These are phyloP conservation scores for Myxozyma udenii DNA, from an alignment of 805 yeast genomes.

Conservation along the genomic window DNA sequence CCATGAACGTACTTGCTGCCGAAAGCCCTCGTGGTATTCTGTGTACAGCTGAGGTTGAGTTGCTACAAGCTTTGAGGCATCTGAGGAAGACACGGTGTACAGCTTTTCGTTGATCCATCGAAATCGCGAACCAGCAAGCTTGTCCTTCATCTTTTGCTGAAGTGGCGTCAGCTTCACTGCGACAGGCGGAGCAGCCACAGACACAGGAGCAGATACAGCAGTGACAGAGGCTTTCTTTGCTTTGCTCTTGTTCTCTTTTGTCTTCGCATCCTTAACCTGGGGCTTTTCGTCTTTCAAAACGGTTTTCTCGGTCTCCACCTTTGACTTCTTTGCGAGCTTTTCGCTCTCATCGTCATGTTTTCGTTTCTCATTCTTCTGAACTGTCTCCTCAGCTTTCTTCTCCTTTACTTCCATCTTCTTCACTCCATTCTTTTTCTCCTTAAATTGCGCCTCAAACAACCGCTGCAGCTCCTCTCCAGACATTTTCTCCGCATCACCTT, in stretches of 20 bases:
- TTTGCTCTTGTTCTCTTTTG: neutral
- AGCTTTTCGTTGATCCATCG: constrained; percentile 97
- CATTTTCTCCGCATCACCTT: constrained; percentile 6
- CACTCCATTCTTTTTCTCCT: constrained; percentile 1
- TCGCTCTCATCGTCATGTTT: neutral
- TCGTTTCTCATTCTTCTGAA: neutral
- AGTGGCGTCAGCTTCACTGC: constrained; percentile 65
- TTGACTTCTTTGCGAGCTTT: constrained; percentile 1
- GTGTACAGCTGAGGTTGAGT: constrained; percentile 86
- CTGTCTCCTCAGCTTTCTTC: neutral
- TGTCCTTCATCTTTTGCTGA: constrained; percentile 94
- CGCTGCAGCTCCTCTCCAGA: constrained; percentile 21
- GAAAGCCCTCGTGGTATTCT: constrained; percentile 92
- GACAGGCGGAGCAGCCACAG: constrained; percentile 4
- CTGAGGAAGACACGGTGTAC: constrained; percentile 79
- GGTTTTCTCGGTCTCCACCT: neutral
- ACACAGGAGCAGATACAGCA: neutral
- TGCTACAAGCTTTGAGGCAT: constrained; percentile 67
- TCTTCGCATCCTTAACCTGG: neutral
- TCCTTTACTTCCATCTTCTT: constrained; percentile 19
- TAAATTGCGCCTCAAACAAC: constrained; percentile 19
- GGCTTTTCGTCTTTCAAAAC: neutral
- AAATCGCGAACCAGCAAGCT: constrained; percentile 89
- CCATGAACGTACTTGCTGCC: constrained; percentile 94
- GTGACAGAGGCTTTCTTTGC: neutral